Conservation (phyloP, 805 yeast genomes). For the Candida ortonii region DNA sequence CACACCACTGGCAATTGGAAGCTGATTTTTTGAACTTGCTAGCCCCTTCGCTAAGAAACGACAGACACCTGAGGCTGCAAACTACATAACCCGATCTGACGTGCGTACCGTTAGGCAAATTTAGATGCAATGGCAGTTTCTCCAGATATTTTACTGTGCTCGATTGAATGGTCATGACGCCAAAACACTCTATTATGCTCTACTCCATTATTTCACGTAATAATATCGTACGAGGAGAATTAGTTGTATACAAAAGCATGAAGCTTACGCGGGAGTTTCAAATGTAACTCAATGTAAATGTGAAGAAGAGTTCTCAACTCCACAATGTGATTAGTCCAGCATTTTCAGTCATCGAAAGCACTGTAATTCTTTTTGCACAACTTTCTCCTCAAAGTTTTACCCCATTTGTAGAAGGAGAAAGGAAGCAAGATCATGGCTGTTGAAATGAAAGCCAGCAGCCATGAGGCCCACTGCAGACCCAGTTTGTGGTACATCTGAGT, state of each 20-base stretch:
- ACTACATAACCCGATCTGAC: too few species aligned
- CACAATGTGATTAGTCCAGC: neutral
- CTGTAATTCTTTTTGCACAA: conserved; percentile 65
- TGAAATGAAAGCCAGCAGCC: conserved; percentile 73
- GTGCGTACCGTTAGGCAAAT: too few species aligned
- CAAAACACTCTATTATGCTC: too few species aligned
- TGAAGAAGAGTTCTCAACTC: neutral
- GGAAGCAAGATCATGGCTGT: conserved; percentile 76
- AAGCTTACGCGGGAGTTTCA: too few species aligned
- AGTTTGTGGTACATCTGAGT: conserved; percentile 73
- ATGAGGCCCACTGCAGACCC: conserved; percentile 79
- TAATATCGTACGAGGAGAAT: too few species aligned
- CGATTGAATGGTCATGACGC: too few species aligned
- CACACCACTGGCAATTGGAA: conserved; percentile 13
- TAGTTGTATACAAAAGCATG: too few species aligned
- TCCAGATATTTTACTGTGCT: too few species aligned
- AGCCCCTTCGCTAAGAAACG: conserved; percentile 4
- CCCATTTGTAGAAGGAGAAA: conserved; percentile 66
- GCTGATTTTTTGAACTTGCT: conserved; percentile 11
- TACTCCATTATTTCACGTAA: too few species aligned
- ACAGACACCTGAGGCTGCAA: too few species aligned
- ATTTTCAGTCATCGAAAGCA: conserved; percentile 24
- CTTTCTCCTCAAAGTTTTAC: conserved; percentile 58
- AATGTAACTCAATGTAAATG: too few species aligned
- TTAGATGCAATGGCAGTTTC: too few species aligned